Evolutionary conservation across 495 filamentous ascomycete genomes (phyloP).

Genomic region (Platismatia glauca): DNA sequence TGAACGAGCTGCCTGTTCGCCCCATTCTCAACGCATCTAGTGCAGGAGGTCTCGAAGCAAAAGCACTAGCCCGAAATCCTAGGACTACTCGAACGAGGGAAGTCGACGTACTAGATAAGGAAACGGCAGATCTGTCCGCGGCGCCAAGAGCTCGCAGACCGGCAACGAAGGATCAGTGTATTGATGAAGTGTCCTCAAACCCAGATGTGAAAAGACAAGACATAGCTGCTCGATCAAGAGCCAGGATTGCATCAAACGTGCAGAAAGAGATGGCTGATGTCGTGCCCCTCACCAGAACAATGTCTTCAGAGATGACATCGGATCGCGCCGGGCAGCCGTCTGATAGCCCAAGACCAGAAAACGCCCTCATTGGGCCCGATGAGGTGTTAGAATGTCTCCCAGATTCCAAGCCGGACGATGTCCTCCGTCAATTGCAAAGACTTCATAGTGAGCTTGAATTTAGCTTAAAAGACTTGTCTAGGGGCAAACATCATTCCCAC

Average conservation of each 20-base stretch:
- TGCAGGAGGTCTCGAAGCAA: conserved; percentile 8
- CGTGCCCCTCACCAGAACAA: not conserved
- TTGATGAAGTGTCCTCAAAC: conserved; percentile 16
- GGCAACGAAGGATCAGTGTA: conserved; percentile 15
- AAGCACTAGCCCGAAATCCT: conserved; percentile 13
- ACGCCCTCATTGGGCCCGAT: conserved; percentile 38
- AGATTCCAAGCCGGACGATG: conserved; percentile 42
- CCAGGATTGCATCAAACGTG: conserved; percentile 24
- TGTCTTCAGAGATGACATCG: conserved; percentile 1
- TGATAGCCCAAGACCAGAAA: conserved; percentile 17
- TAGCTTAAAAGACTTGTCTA: conserved; percentile 10
- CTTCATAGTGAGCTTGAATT: conserved; percentile 44
- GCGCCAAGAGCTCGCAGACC: not conserved
- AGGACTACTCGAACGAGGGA: conserved; percentile 19
- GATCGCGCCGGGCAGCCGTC: not conserved
- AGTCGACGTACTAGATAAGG: conserved; percentile 12
- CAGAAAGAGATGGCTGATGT: conserved; percentile 21
- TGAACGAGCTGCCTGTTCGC: conserved; percentile 22
- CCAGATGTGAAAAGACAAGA: conserved; percentile 21
- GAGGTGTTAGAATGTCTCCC: conserved; percentile 42
- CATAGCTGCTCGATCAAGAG: conserved; percentile 19
- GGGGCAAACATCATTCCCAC: not conserved
- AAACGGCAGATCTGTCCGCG: not conserved
- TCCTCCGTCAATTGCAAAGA: conserved; percentile 39
- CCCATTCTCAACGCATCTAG: conserved; percentile 1